A percentile compares a stretch with the other conserved stretches of the same genome.
These are phyloP conservation scores for Saccharomyces hybrid DNA, from an alignment of 1,139 yeast genomes.

Conservation along the genomic window DNA sequence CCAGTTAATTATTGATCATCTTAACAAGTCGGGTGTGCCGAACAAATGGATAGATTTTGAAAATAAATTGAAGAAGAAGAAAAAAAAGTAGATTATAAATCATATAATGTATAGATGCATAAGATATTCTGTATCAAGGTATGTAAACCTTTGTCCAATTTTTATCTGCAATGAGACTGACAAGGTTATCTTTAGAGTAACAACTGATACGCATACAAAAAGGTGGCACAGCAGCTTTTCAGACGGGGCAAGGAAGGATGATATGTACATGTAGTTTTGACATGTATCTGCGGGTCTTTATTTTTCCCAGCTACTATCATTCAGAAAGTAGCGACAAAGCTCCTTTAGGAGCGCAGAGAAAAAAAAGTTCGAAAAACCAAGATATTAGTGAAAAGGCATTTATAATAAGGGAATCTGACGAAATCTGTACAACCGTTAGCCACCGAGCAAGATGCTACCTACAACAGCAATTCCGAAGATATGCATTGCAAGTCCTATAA, in stretches of 20 bases:
- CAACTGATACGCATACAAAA: no score
- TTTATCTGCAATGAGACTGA: no score
- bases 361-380: background rate
- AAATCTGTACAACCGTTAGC: background rate
- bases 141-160: background rate
- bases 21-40: constrained; percentile 64
- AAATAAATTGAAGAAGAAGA: constrained; percentile 58
- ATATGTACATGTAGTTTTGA: no score
- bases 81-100: constrained; percentile 23
- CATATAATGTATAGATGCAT: background rate
- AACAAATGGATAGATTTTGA: constrained; percentile 57
- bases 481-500: background rate
- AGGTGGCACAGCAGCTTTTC: no score
- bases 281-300: no score
- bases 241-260: background rate
- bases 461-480: background rate
- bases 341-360: background rate
- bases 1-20: constrained; percentile 47
- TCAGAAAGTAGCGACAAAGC: background rate
- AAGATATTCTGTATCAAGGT: background rate
- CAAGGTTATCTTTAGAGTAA: no score
- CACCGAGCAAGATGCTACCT: background rate
- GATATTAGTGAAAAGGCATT: background rate
- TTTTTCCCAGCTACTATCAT: no score
- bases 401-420: background rate